Base-by-base conservation (phyloP, 345 rosid genomes). In the Gossypium arboreum region DNA sequence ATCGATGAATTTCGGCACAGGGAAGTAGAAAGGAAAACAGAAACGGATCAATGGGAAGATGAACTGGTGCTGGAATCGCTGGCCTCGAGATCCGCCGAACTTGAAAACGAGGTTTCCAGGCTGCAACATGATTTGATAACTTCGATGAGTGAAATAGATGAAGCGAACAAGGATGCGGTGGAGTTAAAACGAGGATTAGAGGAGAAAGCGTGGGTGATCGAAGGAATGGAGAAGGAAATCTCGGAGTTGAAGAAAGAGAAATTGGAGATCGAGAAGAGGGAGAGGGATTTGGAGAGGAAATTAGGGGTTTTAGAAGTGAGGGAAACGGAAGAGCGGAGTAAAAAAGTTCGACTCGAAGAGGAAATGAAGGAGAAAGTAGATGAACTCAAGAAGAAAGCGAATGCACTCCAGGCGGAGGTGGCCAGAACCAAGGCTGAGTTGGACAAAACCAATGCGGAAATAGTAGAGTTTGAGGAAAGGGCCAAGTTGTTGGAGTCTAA, bases 221-320 rank as follows among this genome's bases (percentile, higher is more conserved):
- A 87, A 45, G 73, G 60, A 2, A 74, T 68, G 79, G 87, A 86
- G 77, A 86, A 71, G 69, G 92, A 88, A 76, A 76, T 81, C 60
- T 92, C 81, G 73, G 83, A 79, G 57, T 62, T 88, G 69, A 91
- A 83, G 91, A 88, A 81, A 43, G 88, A 73, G 56, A 86, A 89
- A 79, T 78, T 74, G 0, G 97, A 89, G 65, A 75, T 64, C 51
- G 95, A 90, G 64, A 86, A 72, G 85, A 91, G 65, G 43, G 79
- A 80, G 71, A 88, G 87, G 76, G 98, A 91, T 27, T 71, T 92
- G 79, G 98, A 94, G 81, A 85, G 88, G 81, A 88, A 91, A 18
- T 67, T 86, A 34, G 94, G 88, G 58, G 73, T 83, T 78, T 75
- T 85, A 60, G 92, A 88, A 73, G 79, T 81, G 64, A 88, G 65